Evolutionary conservation across 345 rosid species (phyloP).

Genomic region (Barbarea vulgaris): DNA sequence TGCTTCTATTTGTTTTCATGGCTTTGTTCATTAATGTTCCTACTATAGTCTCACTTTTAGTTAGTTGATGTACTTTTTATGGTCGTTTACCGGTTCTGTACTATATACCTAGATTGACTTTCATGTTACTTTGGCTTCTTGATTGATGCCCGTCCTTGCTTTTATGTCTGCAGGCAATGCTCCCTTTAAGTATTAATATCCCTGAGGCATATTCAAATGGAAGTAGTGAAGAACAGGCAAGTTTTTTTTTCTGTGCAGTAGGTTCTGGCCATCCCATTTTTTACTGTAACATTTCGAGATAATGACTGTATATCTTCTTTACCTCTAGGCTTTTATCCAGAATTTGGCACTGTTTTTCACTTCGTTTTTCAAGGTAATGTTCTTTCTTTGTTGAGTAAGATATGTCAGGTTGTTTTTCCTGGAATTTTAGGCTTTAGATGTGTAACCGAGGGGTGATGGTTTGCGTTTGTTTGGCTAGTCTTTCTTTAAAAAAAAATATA

Average conservation of each 20-base stretch:
- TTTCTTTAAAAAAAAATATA: no score
- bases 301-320: constrained; percentile 10
- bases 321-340: constrained; percentile 92
- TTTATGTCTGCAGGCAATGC: constrained; percentile 54
- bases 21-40: not conserved
- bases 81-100: not conserved
- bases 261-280: not conserved
- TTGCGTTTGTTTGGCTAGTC: not conserved
- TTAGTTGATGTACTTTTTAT: not conserved
- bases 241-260: constrained; percentile 20
- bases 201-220: constrained; percentile 93
- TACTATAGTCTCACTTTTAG: constrained; percentile 7
- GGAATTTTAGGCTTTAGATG: constrained; percentile 14
- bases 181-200: constrained; percentile 64
- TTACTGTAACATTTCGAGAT: constrained; percentile 5
- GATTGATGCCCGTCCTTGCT: constrained; percentile 1
- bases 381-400: constrained; percentile 18
- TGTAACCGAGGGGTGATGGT: not conserved
- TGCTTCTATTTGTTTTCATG: not conserved
- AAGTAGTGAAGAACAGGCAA: constrained; percentile 81
- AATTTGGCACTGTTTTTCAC: constrained; percentile 97
- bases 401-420: not conserved
- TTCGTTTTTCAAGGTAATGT: constrained; percentile 84
- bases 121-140: constrained; percentile 17
- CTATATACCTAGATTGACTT: not conserved